phyloP scores from a whole-genome alignment of 1,284 basidiomycete species.

The Mrakiaceae sp. region DNA sequence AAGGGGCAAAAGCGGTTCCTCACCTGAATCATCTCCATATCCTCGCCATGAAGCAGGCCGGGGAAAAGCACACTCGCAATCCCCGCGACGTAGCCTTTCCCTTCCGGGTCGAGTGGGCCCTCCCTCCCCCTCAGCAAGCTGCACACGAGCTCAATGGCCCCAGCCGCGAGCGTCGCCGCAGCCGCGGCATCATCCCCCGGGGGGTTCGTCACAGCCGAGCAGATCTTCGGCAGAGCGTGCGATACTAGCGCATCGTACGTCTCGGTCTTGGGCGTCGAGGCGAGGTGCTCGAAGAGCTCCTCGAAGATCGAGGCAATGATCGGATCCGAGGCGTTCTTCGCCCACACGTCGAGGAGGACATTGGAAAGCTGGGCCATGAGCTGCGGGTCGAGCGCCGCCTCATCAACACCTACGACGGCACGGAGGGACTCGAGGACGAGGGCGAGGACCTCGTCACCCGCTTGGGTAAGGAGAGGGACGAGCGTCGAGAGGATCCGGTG shows the following conservation, averaged over 20 bases:
- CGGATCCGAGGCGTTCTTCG: conserved; percentile 75
- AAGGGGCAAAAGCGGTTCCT: conserved; percentile 17
- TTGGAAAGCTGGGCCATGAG: conserved; percentile 53
- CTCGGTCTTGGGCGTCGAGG: conserved; percentile 46
- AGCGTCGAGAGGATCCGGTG: conserved; percentile 68
- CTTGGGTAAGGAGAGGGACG: conserved; percentile 65
- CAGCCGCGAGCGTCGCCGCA: conserved; percentile 52
- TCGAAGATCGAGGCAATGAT: conserved; percentile 75
- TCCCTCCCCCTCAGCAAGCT: conserved; percentile 54
- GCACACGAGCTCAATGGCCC: conserved; percentile 69
- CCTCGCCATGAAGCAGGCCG: conserved; percentile 54
- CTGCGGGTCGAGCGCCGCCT: conserved; percentile 53
- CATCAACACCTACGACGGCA: conserved; percentile 61
- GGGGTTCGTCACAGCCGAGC: conserved; percentile 47
- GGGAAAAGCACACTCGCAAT: conserved; percentile 64
- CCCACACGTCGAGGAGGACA: conserved; percentile 65
- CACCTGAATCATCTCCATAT: conserved; percentile 75
- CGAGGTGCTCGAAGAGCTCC: conserved; percentile 64
- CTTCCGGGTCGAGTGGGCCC: conserved; percentile 46
- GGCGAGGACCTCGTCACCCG: conserved; percentile 80
- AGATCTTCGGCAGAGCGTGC: conserved; percentile 59
- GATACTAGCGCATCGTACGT: conserved; percentile 62
- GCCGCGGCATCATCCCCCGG: conserved; percentile 35
- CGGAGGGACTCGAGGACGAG: conserved; percentile 77
- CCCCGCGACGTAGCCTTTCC: conserved; percentile 56